Conservation (phyloP, 257 asterid genomes). For the Lycium ferocissimum region DNA sequence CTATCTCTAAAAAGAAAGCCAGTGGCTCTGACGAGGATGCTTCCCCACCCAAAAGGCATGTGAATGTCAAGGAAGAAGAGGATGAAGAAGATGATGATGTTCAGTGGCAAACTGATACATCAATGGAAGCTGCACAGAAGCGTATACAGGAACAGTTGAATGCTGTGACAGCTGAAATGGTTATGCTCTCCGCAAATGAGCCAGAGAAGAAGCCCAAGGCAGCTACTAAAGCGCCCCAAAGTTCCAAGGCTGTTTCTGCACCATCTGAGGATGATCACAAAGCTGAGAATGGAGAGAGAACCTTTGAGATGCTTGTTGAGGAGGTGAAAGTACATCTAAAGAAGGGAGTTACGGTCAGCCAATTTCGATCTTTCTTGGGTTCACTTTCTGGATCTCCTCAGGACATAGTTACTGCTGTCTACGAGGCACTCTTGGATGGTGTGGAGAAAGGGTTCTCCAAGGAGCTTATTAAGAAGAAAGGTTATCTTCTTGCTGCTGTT, state of each 20-base stretch:
- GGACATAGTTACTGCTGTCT: constrained; percentile 38
- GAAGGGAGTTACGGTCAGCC: constrained; percentile 29
- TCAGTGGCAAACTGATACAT: constrained; percentile 47
- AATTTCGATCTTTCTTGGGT: constrained; percentile 28
- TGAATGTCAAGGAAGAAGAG: constrained; percentile 28
- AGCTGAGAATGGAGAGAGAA: not conserved
- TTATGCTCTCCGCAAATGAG: constrained; percentile 41
- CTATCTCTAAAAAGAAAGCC: constrained; percentile 38
- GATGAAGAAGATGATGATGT: constrained; percentile 40
- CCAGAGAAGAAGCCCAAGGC: constrained; percentile 27
- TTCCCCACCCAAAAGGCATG: constrained; percentile 25
- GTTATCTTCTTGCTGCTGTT: constrained; percentile 36
- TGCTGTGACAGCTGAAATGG: constrained; percentile 43
- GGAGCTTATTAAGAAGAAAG: constrained; percentile 40
- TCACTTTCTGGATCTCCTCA: constrained; percentile 31
- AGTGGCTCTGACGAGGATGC: constrained; percentile 41
- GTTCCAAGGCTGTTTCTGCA: constrained; percentile 12
- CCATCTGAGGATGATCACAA: not conserved
- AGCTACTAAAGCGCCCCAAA: not conserved
- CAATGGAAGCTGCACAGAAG: constrained; percentile 39
- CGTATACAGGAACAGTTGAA: constrained; percentile 44
- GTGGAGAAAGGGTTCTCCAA: constrained; percentile 38
- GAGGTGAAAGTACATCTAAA: constrained; percentile 32
- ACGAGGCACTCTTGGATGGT: constrained; percentile 38
- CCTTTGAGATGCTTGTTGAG: constrained; percentile 14